Base-by-base conservation (phyloP, 805 yeast genomes). In the Saccharomyces jurei region DNA sequence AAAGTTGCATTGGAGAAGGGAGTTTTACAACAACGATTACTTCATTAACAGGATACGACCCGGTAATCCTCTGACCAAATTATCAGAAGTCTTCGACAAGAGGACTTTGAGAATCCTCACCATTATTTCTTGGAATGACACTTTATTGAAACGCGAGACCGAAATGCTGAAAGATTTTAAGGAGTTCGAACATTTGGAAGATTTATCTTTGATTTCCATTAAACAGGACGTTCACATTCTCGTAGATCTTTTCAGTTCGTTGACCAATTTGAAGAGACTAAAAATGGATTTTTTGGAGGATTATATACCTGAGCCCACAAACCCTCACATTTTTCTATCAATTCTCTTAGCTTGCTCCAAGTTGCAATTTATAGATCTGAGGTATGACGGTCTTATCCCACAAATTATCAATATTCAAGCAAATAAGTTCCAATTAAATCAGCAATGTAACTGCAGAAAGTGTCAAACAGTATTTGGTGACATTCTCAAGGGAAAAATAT, bases 71-170 rank as follows among this genome's bases (percentile, higher is more conserved):
- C 52, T 61, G 8, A 58, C 59, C 2, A 61, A 62, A 53, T 58
- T 74, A 28, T 66, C 69, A 6, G 77, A 75, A 47, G 55, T 74
- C 1, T 73, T 75, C 51, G 75, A 73, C 56, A 59, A 64, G 2
- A 59, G 70, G 49, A 58, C 67, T 2, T 60, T 75, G 52, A 71
- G 69, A 53, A 66, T 69, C 0, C 60, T 75, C 30, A 74, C 78
- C 0, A 66, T 75, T 3, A 74, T 75, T 4, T 75, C 78, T 2
- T 75, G 78, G 78, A 71, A 67, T 58, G 76, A 74, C 51, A 62
- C 66, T n/a, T 53, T 67, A 17, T 56, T 61, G 14, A 62, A 68
- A n/a, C 62, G 72, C 50, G 70, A 67, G 51, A 57, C 68, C 27
- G 71, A 71, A 52, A 71, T 71, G 64, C 60, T 73, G 41, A 70